A percentile compares a stretch with the other conserved stretches of the same genome.
phyloP scores from a whole-genome alignment of 2,329 filamentous ascomycete species.

The Fusarium sp. region DNA sequence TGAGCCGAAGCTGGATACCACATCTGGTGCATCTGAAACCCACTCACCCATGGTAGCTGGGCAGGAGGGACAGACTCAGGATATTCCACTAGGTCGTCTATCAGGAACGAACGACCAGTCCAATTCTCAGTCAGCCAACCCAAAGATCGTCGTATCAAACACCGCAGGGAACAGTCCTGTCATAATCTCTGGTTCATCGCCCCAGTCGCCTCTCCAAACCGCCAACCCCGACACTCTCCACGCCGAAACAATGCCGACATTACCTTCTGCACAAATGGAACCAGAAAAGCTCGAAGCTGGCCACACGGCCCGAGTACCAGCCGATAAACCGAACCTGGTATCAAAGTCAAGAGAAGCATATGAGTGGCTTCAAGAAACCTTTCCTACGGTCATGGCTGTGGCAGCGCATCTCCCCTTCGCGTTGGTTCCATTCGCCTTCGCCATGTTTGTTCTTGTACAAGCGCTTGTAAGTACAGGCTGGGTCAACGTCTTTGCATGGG shows the following conservation, averaged over 20 bases:
- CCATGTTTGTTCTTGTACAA: conserved; percentile 81
- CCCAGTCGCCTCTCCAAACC: not conserved
- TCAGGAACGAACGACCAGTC: not conserved
- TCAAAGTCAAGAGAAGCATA: conserved; percentile 60
- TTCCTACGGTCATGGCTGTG: conserved; percentile 75
- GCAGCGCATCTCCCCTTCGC: conserved; percentile 73
- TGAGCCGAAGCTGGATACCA: not conserved
- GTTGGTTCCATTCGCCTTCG: conserved; percentile 76
- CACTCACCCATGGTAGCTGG: not conserved
- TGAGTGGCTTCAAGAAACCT: conserved; percentile 74
- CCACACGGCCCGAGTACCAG: fast-evolving
- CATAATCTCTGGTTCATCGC: not conserved
- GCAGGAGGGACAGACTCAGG: not conserved
- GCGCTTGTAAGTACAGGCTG: conserved; percentile 78
- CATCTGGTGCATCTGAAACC: not conserved
- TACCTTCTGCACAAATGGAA: conserved; percentile 12
- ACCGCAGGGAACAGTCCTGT: conserved; percentile 12
- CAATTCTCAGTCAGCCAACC: not conserved
- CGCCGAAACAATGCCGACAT: not conserved
- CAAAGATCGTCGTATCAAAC: conserved; percentile 6
- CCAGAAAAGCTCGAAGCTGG: not conserved
- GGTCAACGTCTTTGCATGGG: conserved; percentile 77
- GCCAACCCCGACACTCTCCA: not conserved
- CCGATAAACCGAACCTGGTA: conserved; percentile 59
- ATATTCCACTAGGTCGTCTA: not conserved